Percentiles rank a stretch among this genome's conserved stretches.
Conservation (phyloP, 2,329 filamentous ascomycete species). For the Leptosphaerulina australis region DNA sequence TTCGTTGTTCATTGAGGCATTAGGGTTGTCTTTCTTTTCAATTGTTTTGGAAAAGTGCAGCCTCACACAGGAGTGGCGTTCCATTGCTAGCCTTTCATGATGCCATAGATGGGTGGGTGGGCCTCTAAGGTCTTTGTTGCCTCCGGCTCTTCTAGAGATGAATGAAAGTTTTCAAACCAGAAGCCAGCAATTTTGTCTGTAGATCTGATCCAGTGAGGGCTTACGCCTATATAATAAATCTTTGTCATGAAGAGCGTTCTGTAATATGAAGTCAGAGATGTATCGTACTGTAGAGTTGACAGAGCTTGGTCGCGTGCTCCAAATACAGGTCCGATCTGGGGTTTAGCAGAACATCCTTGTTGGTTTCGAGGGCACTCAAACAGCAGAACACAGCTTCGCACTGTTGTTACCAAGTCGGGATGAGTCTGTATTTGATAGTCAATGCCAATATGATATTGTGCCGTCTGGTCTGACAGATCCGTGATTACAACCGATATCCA, state of each 20-base stretch:
- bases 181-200: constrained; percentile 10
- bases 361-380: not conserved
- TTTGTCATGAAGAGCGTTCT: constrained; percentile 13
- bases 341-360: constrained; percentile 1
- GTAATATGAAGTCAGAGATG: constrained; percentile 9
- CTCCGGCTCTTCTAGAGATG: not conserved
- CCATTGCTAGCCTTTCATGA: not conserved
- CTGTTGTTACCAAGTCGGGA: not conserved
- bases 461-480: not conserved
- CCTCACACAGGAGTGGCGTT: not conserved
- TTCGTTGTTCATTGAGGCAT: no score
- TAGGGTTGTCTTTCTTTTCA: no score
- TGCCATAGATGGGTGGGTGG: not conserved
- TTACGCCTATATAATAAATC: constrained; percentile 6
- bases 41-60: no score
- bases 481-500: not conserved
- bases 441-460: not conserved
- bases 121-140: not conserved
- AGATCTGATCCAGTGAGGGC: not conserved
- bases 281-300: constrained; percentile 9
- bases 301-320: not conserved
- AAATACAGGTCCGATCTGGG: constrained; percentile 5
- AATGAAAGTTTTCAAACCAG: constrained; percentile 8
- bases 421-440: not conserved
- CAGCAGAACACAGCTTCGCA: not conserved